A percentile compares a stretch with the other conserved stretches of the same genome.
Evolutionary conservation across 345 rosid species (phyloP).

Genomic region (Eutrema yunnanense): DNA sequence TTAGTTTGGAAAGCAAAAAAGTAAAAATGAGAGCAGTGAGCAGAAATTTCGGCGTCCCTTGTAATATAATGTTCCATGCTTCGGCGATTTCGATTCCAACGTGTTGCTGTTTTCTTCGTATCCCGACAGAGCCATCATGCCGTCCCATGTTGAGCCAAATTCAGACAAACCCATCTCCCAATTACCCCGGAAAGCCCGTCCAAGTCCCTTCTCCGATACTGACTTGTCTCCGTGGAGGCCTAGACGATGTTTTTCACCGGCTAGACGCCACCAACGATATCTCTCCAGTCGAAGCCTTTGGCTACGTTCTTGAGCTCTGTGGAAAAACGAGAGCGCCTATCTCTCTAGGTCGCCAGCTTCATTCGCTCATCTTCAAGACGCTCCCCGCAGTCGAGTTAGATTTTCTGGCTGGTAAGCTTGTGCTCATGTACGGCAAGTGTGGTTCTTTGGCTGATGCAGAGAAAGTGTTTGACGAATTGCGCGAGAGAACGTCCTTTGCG

Average conservation of each 20-base stretch:
- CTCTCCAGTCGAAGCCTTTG: constrained; percentile 35
- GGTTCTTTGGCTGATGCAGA: constrained; percentile 47
- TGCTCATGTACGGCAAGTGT: constrained; percentile 64
- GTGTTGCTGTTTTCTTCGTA: not conserved
- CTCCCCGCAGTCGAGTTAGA: constrained; percentile 13
- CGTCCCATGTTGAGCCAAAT: constrained; percentile 6
- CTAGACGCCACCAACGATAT: not conserved
- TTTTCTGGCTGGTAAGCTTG: constrained; percentile 60
- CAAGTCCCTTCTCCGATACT: constrained; percentile 22
- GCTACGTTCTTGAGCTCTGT: constrained; percentile 46
- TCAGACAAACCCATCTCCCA: constrained; percentile 15
- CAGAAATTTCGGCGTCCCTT: not conserved
- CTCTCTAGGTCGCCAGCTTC: constrained; percentile 48
- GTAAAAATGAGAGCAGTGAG: not conserved
- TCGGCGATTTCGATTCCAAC: constrained; percentile 22
- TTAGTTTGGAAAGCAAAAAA: no score
- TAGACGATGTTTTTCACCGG: constrained; percentile 38
- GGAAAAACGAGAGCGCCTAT: constrained; percentile 31
- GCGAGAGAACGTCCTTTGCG: constrained; percentile 46
- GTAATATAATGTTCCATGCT: constrained; percentile 8
- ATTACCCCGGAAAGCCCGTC: not conserved
- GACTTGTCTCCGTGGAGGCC: constrained; percentile 16
- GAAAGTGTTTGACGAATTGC: constrained; percentile 63
- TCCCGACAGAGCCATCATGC: constrained; percentile 3
- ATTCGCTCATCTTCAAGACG: constrained; percentile 48